A percentile compares a stretch with the other conserved stretches of the same genome.
Conservation (phyloP, 805 yeast genomes). For the Candida vartiovaarae region DNA sequence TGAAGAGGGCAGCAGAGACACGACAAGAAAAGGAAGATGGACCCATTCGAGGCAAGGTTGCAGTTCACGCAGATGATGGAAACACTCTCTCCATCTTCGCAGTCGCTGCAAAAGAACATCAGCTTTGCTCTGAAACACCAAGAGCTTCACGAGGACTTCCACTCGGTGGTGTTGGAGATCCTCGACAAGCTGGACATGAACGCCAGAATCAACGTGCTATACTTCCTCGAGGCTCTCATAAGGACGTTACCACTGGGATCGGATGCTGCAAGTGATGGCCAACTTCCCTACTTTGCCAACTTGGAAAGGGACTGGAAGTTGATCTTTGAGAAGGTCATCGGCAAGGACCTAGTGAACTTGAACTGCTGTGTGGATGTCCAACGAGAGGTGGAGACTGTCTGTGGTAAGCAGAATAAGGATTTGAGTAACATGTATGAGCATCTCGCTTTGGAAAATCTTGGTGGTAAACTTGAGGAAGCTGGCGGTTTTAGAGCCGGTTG, state of each 20-base stretch:
- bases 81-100: slow-evolving; percentile 56
- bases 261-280: background rate
- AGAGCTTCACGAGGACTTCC: slow-evolving; percentile 61
- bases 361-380: slow-evolving; percentile 16
- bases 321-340: slow-evolving; percentile 31
- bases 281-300: slow-evolving; percentile 19
- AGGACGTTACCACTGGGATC: slow-evolving; percentile 18
- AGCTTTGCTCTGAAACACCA: slow-evolving; percentile 43
- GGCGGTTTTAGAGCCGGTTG: slow-evolving; percentile 19
- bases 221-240: slow-evolving; percentile 59
- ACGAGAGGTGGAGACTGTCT: slow-evolving; percentile 12
- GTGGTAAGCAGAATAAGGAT: slow-evolving; percentile 5
- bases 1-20: too few species aligned
- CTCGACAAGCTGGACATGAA: slow-evolving; percentile 49
- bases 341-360: slow-evolving; percentile 21
- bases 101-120: slow-evolving; percentile 29
- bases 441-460: slow-evolving; percentile 1
- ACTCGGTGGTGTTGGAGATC: slow-evolving; percentile 58
- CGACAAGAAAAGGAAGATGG: slow-evolving; percentile 40
- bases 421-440: slow-evolving; percentile 1
- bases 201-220: slow-evolving; percentile 57
- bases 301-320: slow-evolving; percentile 28
- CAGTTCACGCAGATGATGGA: slow-evolving; percentile 65
- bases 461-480: slow-evolving; percentile 2
- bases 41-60: slow-evolving; percentile 79